Evolutionary conservation across 2,329 filamentous ascomycete species (phyloP), one percentile per base, ranked within the genome.

Genomic region (Curvularia sp.): DNA sequence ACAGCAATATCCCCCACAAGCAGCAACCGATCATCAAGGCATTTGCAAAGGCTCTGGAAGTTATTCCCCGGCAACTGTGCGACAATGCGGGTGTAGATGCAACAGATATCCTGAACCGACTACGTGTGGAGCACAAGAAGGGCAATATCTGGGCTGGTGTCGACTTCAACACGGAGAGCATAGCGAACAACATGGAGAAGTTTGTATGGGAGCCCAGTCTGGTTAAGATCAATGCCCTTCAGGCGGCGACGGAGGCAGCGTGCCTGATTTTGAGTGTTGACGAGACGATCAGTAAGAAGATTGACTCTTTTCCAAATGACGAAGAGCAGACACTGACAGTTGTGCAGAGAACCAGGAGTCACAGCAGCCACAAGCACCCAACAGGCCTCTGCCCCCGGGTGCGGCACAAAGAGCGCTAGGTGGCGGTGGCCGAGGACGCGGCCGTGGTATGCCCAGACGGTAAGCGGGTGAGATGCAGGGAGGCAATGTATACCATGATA

Each of bases 81-180:
- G 95, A 99, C 82, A 99, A 99, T 74, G 95, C 95, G 55, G 95
- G 95, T 64, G 98, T 99, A 76, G 95, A 99, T 75, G 93, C 95
- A 25, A 99, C 95, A 50, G 95, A 99, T 74, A 97, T 99, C 67
- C 87, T 99, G 64, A 99, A 98, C 84, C 89, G 92, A 74, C 85
- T 99, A 66, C 91, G 95, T 55, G 95, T 98, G 59, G 94, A 97
- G 85, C 95, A 99, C 82, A 88, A 92, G 76, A 95, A 94, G 82
- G 93, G 93, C 67, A 91, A 91, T 75, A 88, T 87, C 51, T 99
- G 95, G 95, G 93, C 93, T 4, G 95, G 95, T 76, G 94, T 99
- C 27, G 95, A 99, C 81, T 98, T 99, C 75, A 83, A 88, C 67
- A 87, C 93, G 72, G 95, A 99, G 81, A 93, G 93, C 61, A 91